Conservation (phyloP, 2,329 filamentous ascomycete species). For the Phialophora expanda region DNA sequence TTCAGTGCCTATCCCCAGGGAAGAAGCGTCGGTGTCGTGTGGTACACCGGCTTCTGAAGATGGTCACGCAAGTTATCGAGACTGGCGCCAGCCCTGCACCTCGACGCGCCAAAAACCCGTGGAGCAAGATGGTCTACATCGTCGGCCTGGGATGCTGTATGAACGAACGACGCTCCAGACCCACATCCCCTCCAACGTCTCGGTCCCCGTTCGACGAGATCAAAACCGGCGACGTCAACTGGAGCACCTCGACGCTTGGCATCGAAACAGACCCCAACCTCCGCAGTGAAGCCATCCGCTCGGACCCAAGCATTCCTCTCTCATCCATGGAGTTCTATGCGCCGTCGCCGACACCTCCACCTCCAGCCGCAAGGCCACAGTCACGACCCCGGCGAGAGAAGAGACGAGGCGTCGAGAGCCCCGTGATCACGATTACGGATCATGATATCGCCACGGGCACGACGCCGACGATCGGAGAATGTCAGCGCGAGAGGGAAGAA, state of each 20-base stretch:
- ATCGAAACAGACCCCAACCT: constrained; percentile 11
- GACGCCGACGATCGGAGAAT: constrained; percentile 1
- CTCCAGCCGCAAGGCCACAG: not conserved
- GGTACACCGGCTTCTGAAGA: constrained; percentile 21
- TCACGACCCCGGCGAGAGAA: constrained; percentile 2
- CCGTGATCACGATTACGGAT: constrained; percentile 3
- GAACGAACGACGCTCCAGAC: not conserved
- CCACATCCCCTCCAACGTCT: not conserved
- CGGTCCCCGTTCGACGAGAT: not conserved
- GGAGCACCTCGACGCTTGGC: constrained; percentile 18
- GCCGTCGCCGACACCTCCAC: not conserved
- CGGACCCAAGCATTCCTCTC: constrained; percentile 6
- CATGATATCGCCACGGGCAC: constrained; percentile 9
- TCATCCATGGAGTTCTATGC: constrained; percentile 5
- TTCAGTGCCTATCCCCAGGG: constrained; percentile 20
- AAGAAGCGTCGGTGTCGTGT: constrained; percentile 10
- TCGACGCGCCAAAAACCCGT: not conserved
- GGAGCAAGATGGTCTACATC: constrained; percentile 11
- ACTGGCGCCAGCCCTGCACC: constrained; percentile 2
- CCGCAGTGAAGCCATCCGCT: not conserved
- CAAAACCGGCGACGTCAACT: constrained; percentile 14
- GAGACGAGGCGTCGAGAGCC: constrained; percentile 1
- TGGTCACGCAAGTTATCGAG: constrained; percentile 15
- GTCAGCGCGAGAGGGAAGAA: not conserved
- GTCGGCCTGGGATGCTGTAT: constrained; percentile 9